Base-by-base conservation (phyloP, 2,329 filamentous ascomycete genomes). In the Beauveria sp. region DNA sequence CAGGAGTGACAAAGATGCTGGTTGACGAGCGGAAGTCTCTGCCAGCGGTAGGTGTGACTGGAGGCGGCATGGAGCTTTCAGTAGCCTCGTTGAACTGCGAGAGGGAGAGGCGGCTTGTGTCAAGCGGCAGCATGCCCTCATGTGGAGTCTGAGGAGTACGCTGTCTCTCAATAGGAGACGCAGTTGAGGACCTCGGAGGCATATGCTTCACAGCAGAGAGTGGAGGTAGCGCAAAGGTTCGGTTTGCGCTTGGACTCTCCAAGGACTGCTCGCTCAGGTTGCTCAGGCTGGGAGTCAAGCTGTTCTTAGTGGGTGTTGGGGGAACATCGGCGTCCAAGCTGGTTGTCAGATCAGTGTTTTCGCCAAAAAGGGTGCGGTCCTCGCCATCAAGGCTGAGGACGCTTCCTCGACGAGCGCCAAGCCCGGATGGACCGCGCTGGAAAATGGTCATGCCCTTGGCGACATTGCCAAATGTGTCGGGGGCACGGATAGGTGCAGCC, bases 241-340 rank as follows among this genome's bases (percentile, higher is more conserved):
- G 75, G 58, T 79, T 77, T 24, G 77, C 72, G 48, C 78, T 82
- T 5, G 80, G 80, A 63, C 77, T 80, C 56, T 80, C 79, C 14
- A 77, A 68, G 8, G 73, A 73, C 43, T 72, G 68, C 61, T 75
- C 72, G 62, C 74, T 73, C 43, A 76, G 67, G 48, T 74, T 71
- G 63, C 69, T 72, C 59, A 75, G 67, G 64, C 73, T 81, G 67
- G 73, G 76, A 46, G 72, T 77, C 60, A 75, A 75, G 62, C 70
- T 77, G 66, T 85, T 85, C 73, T 96, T 97, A 0, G 94, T 97
- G 1, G 94, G 94, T 1, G 94, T 99, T 1, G 93, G 92, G n/a
- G 93, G 92, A 61, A 93, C 79, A 55, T 96, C 92, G 44, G 77
- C 80, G 34, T 75, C 70, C 57, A 70, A 59, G 9, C 66, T 62